These are phyloP conservation scores for Zygotorulaspora chibaensis DNA, from an alignment of 805 yeast species.

Conservation along the genomic window DNA sequence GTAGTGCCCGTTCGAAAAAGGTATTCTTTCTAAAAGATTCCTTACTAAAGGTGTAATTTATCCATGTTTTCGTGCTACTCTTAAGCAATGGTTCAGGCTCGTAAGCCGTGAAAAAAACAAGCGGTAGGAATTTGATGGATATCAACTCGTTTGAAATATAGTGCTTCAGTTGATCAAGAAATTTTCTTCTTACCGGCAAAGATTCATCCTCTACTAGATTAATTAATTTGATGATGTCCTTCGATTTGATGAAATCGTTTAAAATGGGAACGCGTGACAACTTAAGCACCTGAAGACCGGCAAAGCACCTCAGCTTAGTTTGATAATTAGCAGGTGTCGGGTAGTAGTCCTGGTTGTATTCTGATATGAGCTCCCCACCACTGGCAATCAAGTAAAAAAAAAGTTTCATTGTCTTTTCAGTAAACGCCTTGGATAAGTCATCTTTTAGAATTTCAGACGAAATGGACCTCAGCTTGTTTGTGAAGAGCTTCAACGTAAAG, in stretches of 20 bases:
- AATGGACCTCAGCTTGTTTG: constrained; percentile 50
- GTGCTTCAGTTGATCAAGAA: constrained; percentile 48
- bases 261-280: constrained; percentile 54
- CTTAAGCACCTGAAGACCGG: constrained; percentile 62
- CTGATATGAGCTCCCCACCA: constrained; percentile 69
- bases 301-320: constrained; percentile 58
- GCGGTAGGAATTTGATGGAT: constrained; percentile 61
- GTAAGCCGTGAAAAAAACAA: constrained; percentile 68
- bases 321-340: constrained; percentile 65
- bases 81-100: constrained; percentile 59
- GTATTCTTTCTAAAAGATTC: constrained; percentile 39
- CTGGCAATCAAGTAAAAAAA: constrained; percentile 62
- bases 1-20: constrained; percentile 60
- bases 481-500: constrained; percentile 50
- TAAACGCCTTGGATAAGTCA: constrained; percentile 41
- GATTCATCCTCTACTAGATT: constrained; percentile 66
- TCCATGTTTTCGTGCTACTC: constrained; percentile 61
- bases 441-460: constrained; percentile 34
- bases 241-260: constrained; percentile 49
- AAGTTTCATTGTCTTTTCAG: constrained; percentile 63
- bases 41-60: constrained; percentile 48
- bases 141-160: constrained; percentile 48
- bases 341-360: constrained; percentile 37
- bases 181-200: constrained; percentile 48
- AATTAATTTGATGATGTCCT: constrained; percentile 49